A percentile compares a stretch with the other conserved stretches of the same genome.
Evolutionary conservation across 768 basidiomycete genomes (phyloP).

Genomic region (Stropharia rugosoannulata): DNA sequence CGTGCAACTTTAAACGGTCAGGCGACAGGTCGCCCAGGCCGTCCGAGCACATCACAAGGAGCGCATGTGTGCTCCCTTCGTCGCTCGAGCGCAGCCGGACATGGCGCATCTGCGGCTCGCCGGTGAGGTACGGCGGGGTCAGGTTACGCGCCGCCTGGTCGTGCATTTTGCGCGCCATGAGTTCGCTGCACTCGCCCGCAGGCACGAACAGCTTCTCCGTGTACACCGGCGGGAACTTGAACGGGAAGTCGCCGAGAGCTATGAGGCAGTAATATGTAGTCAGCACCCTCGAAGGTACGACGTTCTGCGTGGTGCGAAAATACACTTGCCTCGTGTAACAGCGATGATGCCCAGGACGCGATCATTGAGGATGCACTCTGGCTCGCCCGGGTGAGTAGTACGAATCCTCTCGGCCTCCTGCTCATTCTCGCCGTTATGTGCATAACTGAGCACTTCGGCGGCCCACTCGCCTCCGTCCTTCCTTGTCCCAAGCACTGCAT

Average conservation of each 20-base stretch:
- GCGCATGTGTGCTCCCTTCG: conserved; percentile 25
- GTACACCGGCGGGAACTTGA: conserved; percentile 50
- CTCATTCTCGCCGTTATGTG: conserved; percentile 49
- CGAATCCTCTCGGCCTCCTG: conserved; percentile 39
- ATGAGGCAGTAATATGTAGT: background rate
- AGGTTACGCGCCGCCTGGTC: conserved; percentile 42
- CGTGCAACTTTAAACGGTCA: conserved; percentile 25
- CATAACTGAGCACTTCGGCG: conserved; percentile 38
- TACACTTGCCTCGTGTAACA: conserved; percentile 48
- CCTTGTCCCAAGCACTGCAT: conserved; percentile 41
- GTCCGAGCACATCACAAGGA: conserved; percentile 52
- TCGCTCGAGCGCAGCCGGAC: conserved; percentile 26
- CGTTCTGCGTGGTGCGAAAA: background rate
- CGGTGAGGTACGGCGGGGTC: conserved; percentile 56
- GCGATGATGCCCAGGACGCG: conserved; percentile 56
- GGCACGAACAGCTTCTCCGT: conserved; percentile 46
- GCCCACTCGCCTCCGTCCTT: conserved; percentile 33
- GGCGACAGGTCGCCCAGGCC: conserved; percentile 48
- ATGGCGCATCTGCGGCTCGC: conserved; percentile 41
- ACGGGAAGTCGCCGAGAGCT: conserved; percentile 56
- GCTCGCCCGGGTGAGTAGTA: conserved; percentile 47
- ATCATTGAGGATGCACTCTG: conserved; percentile 38
- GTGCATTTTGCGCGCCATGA: conserved; percentile 32
- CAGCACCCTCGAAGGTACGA: background rate
- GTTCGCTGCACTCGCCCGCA: conserved; percentile 33